A percentile compares a stretch with the other conserved stretches of the same genome.
phyloP scores from a whole-genome alignment of 805 yeast genomes.

The Kregervanrija delftensis region DNA sequence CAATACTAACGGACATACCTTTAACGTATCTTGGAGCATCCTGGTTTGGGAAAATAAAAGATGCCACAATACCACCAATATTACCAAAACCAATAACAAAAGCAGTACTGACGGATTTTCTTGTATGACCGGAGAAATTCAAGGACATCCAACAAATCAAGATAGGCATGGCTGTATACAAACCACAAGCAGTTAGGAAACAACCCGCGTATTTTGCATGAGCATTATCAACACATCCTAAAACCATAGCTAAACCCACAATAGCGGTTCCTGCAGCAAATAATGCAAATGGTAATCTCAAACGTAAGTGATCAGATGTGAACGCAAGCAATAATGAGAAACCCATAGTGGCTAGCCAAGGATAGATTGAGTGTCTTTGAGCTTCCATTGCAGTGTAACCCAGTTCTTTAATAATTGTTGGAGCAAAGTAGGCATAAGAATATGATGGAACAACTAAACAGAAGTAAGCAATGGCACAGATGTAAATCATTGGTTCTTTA shows the following conservation, averaged over 20 bases:
- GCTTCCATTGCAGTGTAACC: conserved; percentile 68
- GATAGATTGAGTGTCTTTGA: conserved; percentile 76
- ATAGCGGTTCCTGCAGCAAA: conserved; percentile 32
- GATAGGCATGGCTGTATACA: conserved; percentile 61
- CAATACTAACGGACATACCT: conserved; percentile 48
- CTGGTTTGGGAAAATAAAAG: conserved; percentile 45
- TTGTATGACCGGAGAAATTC: conserved; percentile 56
- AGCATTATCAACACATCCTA: conserved; percentile 33
- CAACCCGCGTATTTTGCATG: conserved; percentile 56
- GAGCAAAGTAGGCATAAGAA: conserved; percentile 70
- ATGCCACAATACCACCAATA: conserved; percentile 64
- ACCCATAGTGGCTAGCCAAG: conserved; percentile 76
- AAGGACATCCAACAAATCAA: conserved; percentile 61
- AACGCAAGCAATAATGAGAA: conserved; percentile 52
- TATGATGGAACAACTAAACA: conserved; percentile 63
- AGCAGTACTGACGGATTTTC: conserved; percentile 45
- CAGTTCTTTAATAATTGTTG: conserved; percentile 53
- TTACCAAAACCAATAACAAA: conserved; percentile 67
- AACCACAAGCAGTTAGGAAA: conserved; percentile 53
- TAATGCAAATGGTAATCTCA: conserved; percentile 39
- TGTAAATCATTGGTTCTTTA: conserved; percentile 53
- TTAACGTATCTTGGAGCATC: conserved; percentile 54
- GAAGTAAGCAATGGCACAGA: conserved; percentile 56
- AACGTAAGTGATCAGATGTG: conserved; percentile 47
- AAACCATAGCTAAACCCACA: conserved; percentile 49